Evolutionary conservation across 2,329 filamentous ascomycete species (phyloP), one percentile per base, ranked within the genome.

Genomic region (Colletotrichum lupini): DNA sequence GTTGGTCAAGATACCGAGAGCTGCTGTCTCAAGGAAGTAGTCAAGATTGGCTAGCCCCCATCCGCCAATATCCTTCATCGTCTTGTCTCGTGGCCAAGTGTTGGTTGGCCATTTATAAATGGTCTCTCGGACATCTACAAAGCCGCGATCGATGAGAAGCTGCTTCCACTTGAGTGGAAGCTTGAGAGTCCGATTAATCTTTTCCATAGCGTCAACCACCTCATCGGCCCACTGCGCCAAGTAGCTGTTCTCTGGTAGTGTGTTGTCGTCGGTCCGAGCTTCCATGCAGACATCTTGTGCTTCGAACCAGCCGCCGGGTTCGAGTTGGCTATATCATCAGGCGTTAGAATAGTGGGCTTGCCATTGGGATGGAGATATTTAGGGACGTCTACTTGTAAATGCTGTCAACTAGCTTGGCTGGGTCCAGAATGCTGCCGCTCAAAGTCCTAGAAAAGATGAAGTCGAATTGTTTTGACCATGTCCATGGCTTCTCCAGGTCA

Each of bases 1-100:
- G 11, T 80, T 79, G 2, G 83, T 85, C 64, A 83, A 80, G 16
- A 82, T 75, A 4, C 81, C 82, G 61, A 84, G 76, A n/a, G 77
- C 78, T 49, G 83, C 80, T 6, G 79, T 78, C 76, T 84, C 81
- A 24, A 80, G 77, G 8, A 81, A 82, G 28, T 72, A 72, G 57
- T 74, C 57, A 26, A 82, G 77, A 55, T 82, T 82, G 35, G 80
- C 78, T 16, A 78, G 70, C 8, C 77, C 68, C 77, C 81, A 82
- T 24, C 66, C 67, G 5, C 83, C 83, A 5, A 83, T 76, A 66
- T 82, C 78, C 76, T 84, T 84, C 71, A 81, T 77, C 67, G 78
- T 77, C 14, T 66, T 64, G 67, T 83, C 79, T 52, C 78, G 78
- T 30, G 83, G 80, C 83, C 83, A 85, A 4, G 76, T 75, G 35